Evolutionary conservation across 2,329 filamentous ascomycete genomes (phyloP), one percentile per base, ranked within the genome.

Genomic region (Alternaria sp.): DNA sequence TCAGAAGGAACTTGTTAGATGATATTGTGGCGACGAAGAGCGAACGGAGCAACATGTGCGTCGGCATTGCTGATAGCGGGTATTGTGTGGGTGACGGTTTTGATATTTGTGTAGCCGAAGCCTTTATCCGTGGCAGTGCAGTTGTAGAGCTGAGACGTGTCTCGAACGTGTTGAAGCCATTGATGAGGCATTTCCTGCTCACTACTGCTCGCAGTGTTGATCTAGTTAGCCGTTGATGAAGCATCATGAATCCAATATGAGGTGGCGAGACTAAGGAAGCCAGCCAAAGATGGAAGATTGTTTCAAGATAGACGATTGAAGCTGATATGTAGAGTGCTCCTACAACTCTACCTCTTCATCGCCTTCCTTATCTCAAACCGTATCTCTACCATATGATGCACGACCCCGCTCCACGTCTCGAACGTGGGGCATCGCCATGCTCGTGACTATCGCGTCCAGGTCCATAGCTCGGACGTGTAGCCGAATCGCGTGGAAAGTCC

Each of bases 21-120:
- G 83, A 85, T 13, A 86, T 76, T 15, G 82, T 81, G 26, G 83
- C 80, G 59, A 85, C 77, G 40, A 76, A 69, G 8, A 77, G 67
- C 28, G 75, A 77, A 30, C 75, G 66, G 11, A 77, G 54, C 2
- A 77, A 67, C 73, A 76, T 77, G 9, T 58, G 52, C 7, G 69
- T 66, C 17, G 75, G 74, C 72, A 77, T 75, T 12, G 49, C 61
- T n/a, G 74, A 63, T 17, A 77, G 51, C 21, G 74, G 71, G 45
- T 65, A 57, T 43, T 68, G 59, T 7, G 53, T 32, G 36, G 57
- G 55, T 36, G 62, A 55, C 28, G 65, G 63, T 12, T 63, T 58
- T 19, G 68, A 52, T 28, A 25, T 57, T 28, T 64, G 30, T 65
- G 57, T 46, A 12, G 52, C 49, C 9, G 44, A 43, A 26, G 50